Evolutionary conservation across 139 green algal genomes (phyloP).

Genomic region (Micractinium conductrix): DNA sequence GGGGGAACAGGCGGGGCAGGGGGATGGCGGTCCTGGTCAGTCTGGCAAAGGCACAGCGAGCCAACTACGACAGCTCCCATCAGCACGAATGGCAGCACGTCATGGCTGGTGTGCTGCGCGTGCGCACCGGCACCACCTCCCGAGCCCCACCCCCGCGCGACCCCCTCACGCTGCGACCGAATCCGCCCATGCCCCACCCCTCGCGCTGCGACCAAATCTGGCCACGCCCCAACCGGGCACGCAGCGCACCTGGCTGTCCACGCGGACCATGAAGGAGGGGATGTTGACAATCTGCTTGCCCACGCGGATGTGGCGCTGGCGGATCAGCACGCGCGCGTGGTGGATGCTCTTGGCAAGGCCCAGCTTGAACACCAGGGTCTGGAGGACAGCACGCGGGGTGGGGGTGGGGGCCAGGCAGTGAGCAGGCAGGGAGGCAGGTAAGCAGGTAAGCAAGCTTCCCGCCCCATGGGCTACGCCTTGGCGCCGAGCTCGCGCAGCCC

Average conservation of each 20-base stretch:
- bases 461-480: too few relatives aligned
- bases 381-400: too few relatives aligned
- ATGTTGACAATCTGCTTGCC: conserved; percentile 99
- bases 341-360: conserved; percentile 99
- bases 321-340: conserved; percentile 98
- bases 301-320: conserved; percentile 98
- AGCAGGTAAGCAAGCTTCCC: not conserved
- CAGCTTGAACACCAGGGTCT: conserved; percentile 99
- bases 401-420: not conserved
- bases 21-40: not conserved
- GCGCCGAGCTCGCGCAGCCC: too few relatives aligned
- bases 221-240: too few relatives aligned
- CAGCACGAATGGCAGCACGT: too few relatives aligned
- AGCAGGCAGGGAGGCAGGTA: not conserved
- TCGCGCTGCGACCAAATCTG: too few relatives aligned
- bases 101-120: too few relatives aligned
- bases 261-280: conserved; percentile 96
- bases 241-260: conserved; percentile 80
- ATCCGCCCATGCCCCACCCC: too few relatives aligned
- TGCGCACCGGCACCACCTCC: too few relatives aligned
- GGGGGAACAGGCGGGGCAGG: not conserved
- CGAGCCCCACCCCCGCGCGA: too few relatives aligned
- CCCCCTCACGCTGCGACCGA: too few relatives aligned
- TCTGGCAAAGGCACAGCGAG: not conserved
- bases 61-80: too few relatives aligned